These are phyloP conservation scores for Francoa sonchifolia DNA, from an alignment of 441 rosid genomes.

Conservation along the genomic window DNA sequence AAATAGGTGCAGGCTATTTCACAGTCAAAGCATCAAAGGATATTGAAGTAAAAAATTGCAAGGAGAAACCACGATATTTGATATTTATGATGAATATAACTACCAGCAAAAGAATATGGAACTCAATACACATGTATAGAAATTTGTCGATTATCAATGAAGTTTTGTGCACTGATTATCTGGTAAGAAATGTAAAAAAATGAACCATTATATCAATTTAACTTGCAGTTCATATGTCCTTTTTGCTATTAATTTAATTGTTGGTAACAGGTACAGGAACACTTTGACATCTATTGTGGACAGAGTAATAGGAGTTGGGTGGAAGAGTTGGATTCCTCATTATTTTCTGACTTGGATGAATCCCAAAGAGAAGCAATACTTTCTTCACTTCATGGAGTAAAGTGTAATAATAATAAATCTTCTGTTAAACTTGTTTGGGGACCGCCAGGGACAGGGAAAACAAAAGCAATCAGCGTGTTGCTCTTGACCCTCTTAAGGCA, in stretches of 20 bases:
- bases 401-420: constrained; percentile 21
- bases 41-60: constrained; percentile 5
- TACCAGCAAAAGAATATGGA: constrained; percentile 45
- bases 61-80: constrained; percentile 18
- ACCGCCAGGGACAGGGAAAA: constrained; percentile 68
- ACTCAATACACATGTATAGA: constrained; percentile 22
- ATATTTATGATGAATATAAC: constrained; percentile 28
- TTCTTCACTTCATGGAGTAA: constrained; percentile 15
- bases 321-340: too few species aligned
- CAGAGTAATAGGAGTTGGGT: too few species aligned
- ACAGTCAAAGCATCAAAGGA: constrained; percentile 12
- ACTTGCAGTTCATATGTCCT: not conserved
- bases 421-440: constrained; percentile 51
- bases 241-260: not conserved
- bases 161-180: constrained; percentile 18
- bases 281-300: too few species aligned
- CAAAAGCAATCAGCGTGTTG: constrained; percentile 31
- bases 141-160: constrained; percentile 21
- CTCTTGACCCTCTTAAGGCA: constrained; percentile 24
- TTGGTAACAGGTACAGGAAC: too few species aligned
- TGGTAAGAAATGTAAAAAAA: constrained; percentile 18
- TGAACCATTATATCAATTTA: not conserved
- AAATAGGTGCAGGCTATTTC: constrained; percentile 14
- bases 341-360: constrained; percentile 18
- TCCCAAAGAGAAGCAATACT: constrained; percentile 31